A percentile compares a stretch with the other conserved stretches of the same genome.
phyloP scores from a whole-genome alignment of 2,329 filamentous ascomycete genomes.

The Fusarium virguliforme region DNA sequence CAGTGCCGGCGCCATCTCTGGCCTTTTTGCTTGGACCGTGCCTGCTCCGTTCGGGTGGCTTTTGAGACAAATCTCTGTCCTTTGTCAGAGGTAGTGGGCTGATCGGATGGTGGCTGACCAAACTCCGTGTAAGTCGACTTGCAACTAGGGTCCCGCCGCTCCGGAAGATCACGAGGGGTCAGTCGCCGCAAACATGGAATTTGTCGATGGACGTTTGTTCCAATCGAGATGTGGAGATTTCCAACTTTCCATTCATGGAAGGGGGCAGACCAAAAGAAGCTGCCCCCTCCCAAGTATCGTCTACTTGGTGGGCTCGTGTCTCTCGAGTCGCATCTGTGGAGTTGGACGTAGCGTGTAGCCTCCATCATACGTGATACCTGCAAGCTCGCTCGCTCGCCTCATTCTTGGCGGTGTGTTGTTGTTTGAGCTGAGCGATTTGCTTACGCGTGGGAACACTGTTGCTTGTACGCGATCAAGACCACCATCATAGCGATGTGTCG shows the following conservation, averaged over 20 bases:
- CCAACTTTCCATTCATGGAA: slow-evolving; percentile 21
- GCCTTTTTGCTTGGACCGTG: slow-evolving; percentile 7
- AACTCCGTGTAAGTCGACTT: slow-evolving; percentile 27
- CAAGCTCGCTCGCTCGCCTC: slow-evolving; percentile 10
- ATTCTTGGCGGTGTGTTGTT: slow-evolving; percentile 31
- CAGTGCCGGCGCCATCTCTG: slow-evolving; percentile 36
- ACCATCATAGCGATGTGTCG: slow-evolving; percentile 12
- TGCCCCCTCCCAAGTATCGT: slow-evolving; percentile 21
- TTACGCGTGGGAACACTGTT: slow-evolving; percentile 27
- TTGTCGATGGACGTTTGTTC: slow-evolving; percentile 33
- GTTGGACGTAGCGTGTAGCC: slow-evolving; percentile 19
- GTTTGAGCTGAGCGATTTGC: slow-evolving; percentile 38
- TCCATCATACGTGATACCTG: slow-evolving; percentile 37
- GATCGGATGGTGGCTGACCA: slow-evolving; percentile 27
- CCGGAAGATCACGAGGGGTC: slow-evolving; percentile 28
- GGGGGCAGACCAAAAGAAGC: slow-evolving; percentile 9
- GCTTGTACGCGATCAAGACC: slow-evolving; percentile 16
- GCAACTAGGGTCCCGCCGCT: slow-evolving; percentile 14
- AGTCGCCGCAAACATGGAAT: slow-evolving; percentile 25
- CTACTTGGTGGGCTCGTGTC: slow-evolving; percentile 27
- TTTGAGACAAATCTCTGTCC: slow-evolving; percentile 18
- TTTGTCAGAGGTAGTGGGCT: slow-evolving; percentile 32
- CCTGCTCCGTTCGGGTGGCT: slow-evolving; percentile 19
- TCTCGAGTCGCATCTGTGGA: slow-evolving; percentile 32
- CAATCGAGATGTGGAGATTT: slow-evolving; percentile 32